Conservation (phyloP, 768 basidiomycete species). For the Rhodocollybia butyracea region DNA sequence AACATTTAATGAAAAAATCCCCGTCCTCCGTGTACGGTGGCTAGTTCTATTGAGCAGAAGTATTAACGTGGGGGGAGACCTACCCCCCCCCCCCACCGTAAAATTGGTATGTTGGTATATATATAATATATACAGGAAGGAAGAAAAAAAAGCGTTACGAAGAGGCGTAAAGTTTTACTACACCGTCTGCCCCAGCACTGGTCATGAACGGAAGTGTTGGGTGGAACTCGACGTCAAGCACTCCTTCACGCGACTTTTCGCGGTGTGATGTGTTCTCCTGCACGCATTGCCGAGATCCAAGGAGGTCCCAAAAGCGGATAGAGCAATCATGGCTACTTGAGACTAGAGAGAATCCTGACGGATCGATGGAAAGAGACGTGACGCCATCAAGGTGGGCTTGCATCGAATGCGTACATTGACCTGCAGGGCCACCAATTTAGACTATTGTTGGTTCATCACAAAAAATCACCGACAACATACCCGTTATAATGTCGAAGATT, state of each 20-base stretch:
- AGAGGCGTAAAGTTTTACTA: constrained; percentile 87
- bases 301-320: constrained; percentile 90
- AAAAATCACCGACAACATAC: constrained; percentile 41
- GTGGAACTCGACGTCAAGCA: constrained; percentile 84
- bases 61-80: constrained; percentile 6
- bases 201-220: constrained; percentile 83
- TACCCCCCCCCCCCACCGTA: constrained; percentile 11
- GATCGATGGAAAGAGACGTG: constrained; percentile 86
- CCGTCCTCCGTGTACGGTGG: constrained; percentile 8
- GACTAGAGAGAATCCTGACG: constrained; percentile 82
- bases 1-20: constrained; percentile 3
- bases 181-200: constrained; percentile 94
- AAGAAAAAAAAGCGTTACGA: constrained; percentile 45
- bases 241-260: constrained; percentile 87
- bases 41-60: constrained; percentile 10
- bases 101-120: no score
- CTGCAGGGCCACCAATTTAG: constrained; percentile 28
- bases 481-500: constrained; percentile 81
- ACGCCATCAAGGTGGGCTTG: constrained; percentile 89
- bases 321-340: constrained; percentile 94
- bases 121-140: constrained; percentile 9
- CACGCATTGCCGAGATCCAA: constrained; percentile 73
- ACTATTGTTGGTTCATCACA: neutral
- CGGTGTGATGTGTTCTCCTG: constrained; percentile 91
- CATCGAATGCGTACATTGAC: constrained; percentile 87